Base-by-base conservation (phyloP, 1,139 yeast genomes). In the Hyphopichia pseudoburtonii region DNA sequence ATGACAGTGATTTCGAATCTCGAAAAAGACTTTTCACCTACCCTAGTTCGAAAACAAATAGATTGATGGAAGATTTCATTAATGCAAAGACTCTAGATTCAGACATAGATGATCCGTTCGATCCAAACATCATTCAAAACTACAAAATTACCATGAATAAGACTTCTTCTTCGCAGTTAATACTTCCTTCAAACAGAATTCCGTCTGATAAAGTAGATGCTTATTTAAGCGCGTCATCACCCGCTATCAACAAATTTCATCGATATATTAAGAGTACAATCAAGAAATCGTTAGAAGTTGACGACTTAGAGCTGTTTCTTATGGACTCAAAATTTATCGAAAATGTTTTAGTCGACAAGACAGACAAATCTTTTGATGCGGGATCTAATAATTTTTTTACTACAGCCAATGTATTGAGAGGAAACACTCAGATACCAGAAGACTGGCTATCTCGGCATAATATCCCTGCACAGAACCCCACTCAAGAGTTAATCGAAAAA, bases 11-110 rank as follows among this genome's bases (percentile, higher is more conserved):
- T 30, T 28, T 10, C 5, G 25, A 15, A 27, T 12, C 28, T 12
- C 23, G 23, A 7, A 21, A 21, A 21, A 9, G 24, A 21, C 11
- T 35, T 28, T 45, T 12, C 32, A 37, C 31, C 17, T 45, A 15
- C 16, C 49, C 47, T 3, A 15, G 47, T 1, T 32, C 37, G 39
- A 22, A 45, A 32, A 44, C 49, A 26, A 48, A 47, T 38, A 37
- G 38, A 3, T 41, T 54, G 16, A 65, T 65, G 71, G 66, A 62
- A 32, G 31, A 46, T 2, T 64, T 64, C 32, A 52, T 65, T 2
- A 29, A 44, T 10, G 36, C 55, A 4, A 51, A 54, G 37, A 62
- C 56, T 38, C 44, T 64, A 25, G 66, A 56, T 35, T 28, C 32
- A 16, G 39, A 38, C 7, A n/a, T n/a, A n/a, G 17, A 27, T 17